Base-by-base conservation (phyloP, 306 rosid species). In the Vigna unguiculata region DNA sequence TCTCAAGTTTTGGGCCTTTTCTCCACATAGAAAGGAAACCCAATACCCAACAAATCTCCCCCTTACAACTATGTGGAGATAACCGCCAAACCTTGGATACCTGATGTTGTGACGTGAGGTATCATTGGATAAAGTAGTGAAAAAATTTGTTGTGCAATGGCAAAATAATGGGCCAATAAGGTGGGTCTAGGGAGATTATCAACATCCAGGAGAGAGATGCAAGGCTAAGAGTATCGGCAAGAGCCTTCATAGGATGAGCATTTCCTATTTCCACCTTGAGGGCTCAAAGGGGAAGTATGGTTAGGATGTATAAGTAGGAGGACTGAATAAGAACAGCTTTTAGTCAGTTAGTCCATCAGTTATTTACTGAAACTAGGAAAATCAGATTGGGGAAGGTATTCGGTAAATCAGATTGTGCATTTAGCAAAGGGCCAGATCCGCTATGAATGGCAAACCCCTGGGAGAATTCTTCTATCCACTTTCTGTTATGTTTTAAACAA, bases 71-170 rank as follows among this genome's bases (percentile, higher is more conserved):
- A n/a, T n/a, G n/a, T n/a, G n/a, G n/a, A n/a, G n/a, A n/a, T n/a
- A n/a, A n/a, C n/a, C n/a, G n/a, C n/a, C n/a, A n/a, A n/a, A n/a
- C n/a, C n/a, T n/a, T n/a, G n/a, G n/a, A n/a, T n/a, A n/a, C n/a
- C n/a, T n/a, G n/a, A n/a, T n/a, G n/a, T n/a, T n/a, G n/a, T n/a
- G n/a, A n/a, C n/a, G n/a, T n/a, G n/a, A n/a, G n/a, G n/a, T n/a
- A n/a, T n/a, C n/a, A n/a, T n/a, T n/a, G n/a, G n/a, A n/a, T n/a
- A n/a, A n/a, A n/a, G n/a, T n/a, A 59, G 55, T 15, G 21, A 74
- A 76, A 25, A 41, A 82, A 55, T 77, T 0, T 21, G 12, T 17
- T 11, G 5, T 53, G 25, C 53, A 49, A 51, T 69, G 74, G 43
- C 45, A 52, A 46, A 5, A 9, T 54, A 54, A 24, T 22, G 36